Percentiles rank a stretch among this genome's conserved stretches.
These are phyloP conservation scores for Phoenix dactylifera DNA, from an alignment of 176 grass and related monocot genomes.

Conservation along the genomic window DNA sequence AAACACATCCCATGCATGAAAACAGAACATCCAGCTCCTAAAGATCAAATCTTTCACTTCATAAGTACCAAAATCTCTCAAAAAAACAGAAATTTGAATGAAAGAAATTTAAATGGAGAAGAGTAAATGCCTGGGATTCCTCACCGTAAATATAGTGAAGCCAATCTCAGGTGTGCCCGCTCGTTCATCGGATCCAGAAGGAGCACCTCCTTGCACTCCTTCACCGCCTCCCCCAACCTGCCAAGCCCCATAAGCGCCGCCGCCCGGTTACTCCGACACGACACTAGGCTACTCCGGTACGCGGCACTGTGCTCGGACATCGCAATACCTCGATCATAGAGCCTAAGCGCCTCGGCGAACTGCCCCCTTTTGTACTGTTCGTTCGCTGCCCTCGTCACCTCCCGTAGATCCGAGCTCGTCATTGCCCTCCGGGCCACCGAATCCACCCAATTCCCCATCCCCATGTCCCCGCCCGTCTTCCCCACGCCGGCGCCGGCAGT, in stretches of 20 bases:
- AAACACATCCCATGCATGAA: constrained; percentile 2
- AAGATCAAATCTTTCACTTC: constrained; percentile 19
- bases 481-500: constrained; percentile 14
- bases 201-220: constrained; percentile 66
- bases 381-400: constrained; percentile 62
- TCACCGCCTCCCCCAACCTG: constrained; percentile 49
- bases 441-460: constrained; percentile 6
- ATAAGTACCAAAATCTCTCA: constrained; percentile 20
- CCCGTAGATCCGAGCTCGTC: constrained; percentile 33
- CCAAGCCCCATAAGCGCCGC: constrained; percentile 68
- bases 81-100: constrained; percentile 18
- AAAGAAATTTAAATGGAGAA: constrained; percentile 23
- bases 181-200: constrained; percentile 60
- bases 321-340: constrained; percentile 61
- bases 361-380: constrained; percentile 70
- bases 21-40: constrained; percentile 11
- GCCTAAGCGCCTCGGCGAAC: constrained; percentile 56
- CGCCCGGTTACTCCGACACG: constrained; percentile 66
- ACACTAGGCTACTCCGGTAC: no score
- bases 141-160: constrained; percentile 67
- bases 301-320: constrained; percentile 63
- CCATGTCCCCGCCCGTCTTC: constrained; percentile 19
- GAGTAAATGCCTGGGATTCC: constrained; percentile 21
- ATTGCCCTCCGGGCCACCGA: constrained; percentile 9
- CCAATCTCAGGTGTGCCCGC: constrained; percentile 51